Conservation (phyloP, 176 grass and related monocot genomes). For the Rhynchospora breviuscula region DNA sequence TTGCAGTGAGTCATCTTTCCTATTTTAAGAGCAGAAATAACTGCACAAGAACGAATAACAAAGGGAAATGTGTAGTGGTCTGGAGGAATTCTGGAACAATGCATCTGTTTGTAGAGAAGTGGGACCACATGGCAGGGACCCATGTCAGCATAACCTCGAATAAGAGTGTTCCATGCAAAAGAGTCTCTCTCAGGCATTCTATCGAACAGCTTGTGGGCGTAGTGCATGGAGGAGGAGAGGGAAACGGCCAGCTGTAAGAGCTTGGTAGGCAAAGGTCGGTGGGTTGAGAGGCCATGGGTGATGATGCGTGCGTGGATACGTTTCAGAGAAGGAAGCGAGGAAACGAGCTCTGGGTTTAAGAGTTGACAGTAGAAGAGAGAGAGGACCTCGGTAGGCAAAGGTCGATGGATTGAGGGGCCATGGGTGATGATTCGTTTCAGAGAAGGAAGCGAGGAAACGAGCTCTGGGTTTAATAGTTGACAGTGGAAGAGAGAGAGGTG, state of each 20-base stretch:
- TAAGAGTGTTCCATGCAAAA: constrained; percentile 80
- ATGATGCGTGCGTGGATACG: constrained; percentile 54
- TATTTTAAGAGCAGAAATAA: constrained; percentile 23
- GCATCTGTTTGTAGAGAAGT: constrained; percentile 58
- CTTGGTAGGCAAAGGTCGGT: constrained; percentile 42
- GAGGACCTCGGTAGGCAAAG: constrained; percentile 36
- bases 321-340: constrained; percentile 38
- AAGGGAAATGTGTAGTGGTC: constrained; percentile 76
- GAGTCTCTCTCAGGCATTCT: constrained; percentile 40
- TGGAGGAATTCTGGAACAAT: constrained; percentile 33
- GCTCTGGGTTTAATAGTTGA: background rate
- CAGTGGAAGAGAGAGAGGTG: background rate
- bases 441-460: constrained; percentile 27
- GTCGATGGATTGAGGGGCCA: constrained; percentile 39
- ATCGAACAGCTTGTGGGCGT: constrained; percentile 69
- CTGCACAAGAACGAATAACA: constrained; percentile 58
- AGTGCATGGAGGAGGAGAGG: constrained; percentile 39
- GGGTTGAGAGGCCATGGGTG: constrained; percentile 39
- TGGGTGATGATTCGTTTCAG: constrained; percentile 45
- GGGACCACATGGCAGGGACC: constrained; percentile 40
- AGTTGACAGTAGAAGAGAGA: background rate
- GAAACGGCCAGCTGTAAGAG: constrained; percentile 34
- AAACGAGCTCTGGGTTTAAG: background rate
- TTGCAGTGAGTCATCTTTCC: constrained; percentile 59
- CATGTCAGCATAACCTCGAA: constrained; percentile 39